Evolutionary conservation across 345 rosid species (phyloP).

Genomic region (Durio zibethinus): DNA sequence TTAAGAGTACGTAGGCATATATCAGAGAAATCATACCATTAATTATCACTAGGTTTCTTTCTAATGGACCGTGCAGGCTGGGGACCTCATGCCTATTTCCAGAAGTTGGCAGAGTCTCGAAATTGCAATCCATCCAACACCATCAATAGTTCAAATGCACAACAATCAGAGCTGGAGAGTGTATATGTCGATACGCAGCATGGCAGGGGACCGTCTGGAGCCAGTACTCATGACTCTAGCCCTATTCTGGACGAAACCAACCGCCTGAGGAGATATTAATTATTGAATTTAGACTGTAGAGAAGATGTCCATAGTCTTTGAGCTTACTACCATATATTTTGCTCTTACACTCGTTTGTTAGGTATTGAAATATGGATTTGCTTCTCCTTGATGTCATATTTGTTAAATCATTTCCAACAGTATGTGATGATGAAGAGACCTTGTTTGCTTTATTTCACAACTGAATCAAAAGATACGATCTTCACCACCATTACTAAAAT

Average conservation of each 20-base stretch:
- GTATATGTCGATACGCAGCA: slow-evolving; percentile 49
- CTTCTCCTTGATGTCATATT: background rate
- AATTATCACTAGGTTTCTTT: background rate
- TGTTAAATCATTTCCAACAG: background rate
- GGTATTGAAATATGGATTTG: background rate
- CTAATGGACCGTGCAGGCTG: slow-evolving; percentile 49
- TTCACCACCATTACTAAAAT: no score
- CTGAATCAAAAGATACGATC: no score
- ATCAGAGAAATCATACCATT: no score
- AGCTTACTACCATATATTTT: background rate
- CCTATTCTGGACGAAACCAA: slow-evolving; percentile 35
- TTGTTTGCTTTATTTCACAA: no score
- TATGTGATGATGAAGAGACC: background rate
- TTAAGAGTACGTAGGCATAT: background rate
- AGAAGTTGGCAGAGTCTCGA: slow-evolving; percentile 69
- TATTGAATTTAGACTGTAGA: background rate
- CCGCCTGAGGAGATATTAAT: slow-evolving; percentile 13
- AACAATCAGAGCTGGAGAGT: slow-evolving; percentile 44
- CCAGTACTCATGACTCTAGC: slow-evolving; percentile 33
- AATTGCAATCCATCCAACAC: slow-evolving; percentile 33
- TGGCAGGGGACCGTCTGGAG: slow-evolving; percentile 30
- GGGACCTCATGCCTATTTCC: slow-evolving; percentile 96
- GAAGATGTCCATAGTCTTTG: background rate
- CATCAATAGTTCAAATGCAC: slow-evolving; percentile 29
- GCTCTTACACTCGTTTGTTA: background rate